Percentiles rank a stretch among this genome's conserved stretches.
These are phyloP conservation scores for Penicillium diatomitis DNA, from an alignment of 495 filamentous ascomycete genomes.

Conservation along the genomic window DNA sequence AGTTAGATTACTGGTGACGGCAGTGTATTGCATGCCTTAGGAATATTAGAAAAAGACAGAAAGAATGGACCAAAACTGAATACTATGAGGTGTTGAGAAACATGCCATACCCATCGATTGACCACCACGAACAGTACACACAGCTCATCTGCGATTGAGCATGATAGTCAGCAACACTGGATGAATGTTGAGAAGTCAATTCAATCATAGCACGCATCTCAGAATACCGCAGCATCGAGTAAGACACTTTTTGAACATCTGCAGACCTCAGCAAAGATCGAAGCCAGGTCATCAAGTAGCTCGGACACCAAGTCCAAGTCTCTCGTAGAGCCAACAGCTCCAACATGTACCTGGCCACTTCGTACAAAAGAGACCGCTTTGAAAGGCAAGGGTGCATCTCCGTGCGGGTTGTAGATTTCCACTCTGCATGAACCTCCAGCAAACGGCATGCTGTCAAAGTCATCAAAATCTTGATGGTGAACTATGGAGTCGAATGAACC, in stretches of 20 bases:
- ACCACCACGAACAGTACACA: too few species aligned
- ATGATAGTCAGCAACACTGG: too few species aligned
- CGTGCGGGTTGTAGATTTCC: conserved; percentile 29
- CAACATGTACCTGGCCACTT: conserved; percentile 25
- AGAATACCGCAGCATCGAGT: conserved; percentile 6
- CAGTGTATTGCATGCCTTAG: too few species aligned
- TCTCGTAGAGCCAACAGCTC: conserved; percentile 26
- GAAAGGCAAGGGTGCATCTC: conserved; percentile 27
- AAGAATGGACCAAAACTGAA: too few species aligned
- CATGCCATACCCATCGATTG: too few species aligned
- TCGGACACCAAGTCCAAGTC: conserved; percentile 19
- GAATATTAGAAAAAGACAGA: too few species aligned
- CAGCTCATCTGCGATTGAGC: too few species aligned
- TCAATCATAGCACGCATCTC: too few species aligned
- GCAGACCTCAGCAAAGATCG: conserved; percentile 17
- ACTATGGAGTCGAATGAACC: conserved; percentile 23
- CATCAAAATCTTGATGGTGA: conserved; percentile 30
- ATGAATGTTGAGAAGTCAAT: too few species aligned
- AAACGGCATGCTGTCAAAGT: conserved; percentile 36
- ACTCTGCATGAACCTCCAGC: conserved; percentile 22
- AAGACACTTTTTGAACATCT: not conserved
- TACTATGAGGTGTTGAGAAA: too few species aligned
- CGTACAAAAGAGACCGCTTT: conserved; percentile 31
- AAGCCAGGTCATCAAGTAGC: conserved; percentile 21
- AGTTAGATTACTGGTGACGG: too few species aligned